phyloP scores from a whole-genome alignment of 2,329 filamentous ascomycete species.

The Fusarium transvaalense region DNA sequence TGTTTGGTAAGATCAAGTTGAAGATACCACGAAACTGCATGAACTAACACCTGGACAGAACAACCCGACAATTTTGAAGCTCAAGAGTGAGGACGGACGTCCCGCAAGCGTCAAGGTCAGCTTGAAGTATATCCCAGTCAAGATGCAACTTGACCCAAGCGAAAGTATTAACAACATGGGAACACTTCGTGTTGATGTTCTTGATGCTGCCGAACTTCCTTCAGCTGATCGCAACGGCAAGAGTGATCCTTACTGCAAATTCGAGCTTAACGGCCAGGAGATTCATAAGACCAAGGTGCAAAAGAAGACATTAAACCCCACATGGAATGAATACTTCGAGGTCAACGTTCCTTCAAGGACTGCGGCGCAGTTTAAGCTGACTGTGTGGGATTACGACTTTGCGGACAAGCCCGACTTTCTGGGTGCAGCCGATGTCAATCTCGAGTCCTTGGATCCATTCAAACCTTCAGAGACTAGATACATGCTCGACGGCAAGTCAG shows the following conservation, averaged over 20 bases:
- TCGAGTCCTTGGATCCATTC: conserved; percentile 88
- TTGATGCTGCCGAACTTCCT: conserved; percentile 89
- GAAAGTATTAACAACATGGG: conserved; percentile 99
- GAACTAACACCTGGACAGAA: conserved; percentile 67
- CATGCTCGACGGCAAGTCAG: conserved; percentile 88
- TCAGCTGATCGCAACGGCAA: conserved; percentile 95
- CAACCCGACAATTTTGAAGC: conserved; percentile 84
- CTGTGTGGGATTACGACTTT: conserved; percentile 96
- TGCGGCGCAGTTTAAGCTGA: conserved; percentile 82
- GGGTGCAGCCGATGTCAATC: conserved; percentile 80
- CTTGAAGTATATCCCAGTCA: conserved; percentile 92
- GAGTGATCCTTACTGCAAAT: conserved; percentile 97
- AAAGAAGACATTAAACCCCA: conserved; percentile 95
- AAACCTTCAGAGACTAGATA: conserved; percentile 80
- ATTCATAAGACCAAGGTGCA: conserved; percentile 95
- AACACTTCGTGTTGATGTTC: conserved; percentile 89
- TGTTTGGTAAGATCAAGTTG: conserved; percentile 73
- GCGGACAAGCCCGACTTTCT: conserved; percentile 93
- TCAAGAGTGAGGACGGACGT: conserved; percentile 81
- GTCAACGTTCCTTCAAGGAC: conserved; percentile 85
- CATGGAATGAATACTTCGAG: conserved; percentile 98
- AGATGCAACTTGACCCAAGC: conserved; percentile 92
- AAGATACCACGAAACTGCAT: not conserved
- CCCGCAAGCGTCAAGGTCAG: conserved; percentile 85
- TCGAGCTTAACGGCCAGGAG: conserved; percentile 88